phyloP scores from a whole-genome alignment of 768 basidiomycete genomes.

The Pholiota conissans region DNA sequence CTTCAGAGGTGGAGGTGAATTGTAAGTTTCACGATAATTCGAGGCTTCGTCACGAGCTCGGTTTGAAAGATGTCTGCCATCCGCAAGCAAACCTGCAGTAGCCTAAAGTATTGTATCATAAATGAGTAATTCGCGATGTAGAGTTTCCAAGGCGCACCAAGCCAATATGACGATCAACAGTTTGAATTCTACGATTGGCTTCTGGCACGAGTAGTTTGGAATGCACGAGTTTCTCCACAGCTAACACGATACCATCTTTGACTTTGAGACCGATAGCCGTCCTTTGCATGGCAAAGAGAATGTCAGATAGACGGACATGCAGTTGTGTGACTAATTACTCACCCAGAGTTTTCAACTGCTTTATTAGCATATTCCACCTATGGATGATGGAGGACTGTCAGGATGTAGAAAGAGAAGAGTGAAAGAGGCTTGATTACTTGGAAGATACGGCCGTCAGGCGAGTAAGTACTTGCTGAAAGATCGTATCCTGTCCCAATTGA shows the following conservation, averaged over 20 bases:
- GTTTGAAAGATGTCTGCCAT: conserved; percentile 85
- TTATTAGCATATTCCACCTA: conserved; percentile 98
- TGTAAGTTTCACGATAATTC: conserved; percentile 71
- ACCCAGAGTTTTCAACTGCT: conserved; percentile 99
- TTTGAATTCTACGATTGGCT: conserved; percentile 91
- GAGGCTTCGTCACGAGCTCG: conserved; percentile 83
- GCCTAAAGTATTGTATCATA: conserved; percentile 50
- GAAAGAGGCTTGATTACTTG: conserved; percentile 54
- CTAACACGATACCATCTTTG: conserved; percentile 92
- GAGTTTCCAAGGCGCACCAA: conserved; percentile 50
- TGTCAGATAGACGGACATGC: conserved; percentile 6
- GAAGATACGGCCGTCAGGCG: conserved; percentile 97
- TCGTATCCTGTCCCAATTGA: conserved; percentile 99
- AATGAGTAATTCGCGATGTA: background rate
- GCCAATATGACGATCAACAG: conserved; percentile 91
- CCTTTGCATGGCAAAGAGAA: conserved; percentile 37
- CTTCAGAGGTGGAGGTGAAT: conserved; percentile 76
- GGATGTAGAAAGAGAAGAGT: background rate
- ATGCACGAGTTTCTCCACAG: conserved; percentile 97
- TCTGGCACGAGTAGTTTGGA: conserved; percentile 94
- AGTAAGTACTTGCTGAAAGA: conserved; percentile 91
- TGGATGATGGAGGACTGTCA: conserved; percentile 9
- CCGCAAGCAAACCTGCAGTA: conserved; percentile 90
- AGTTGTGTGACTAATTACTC: conserved; percentile 21
- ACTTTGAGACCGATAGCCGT: conserved; percentile 96